Evolutionary conservation across 2,329 filamentous ascomycete genomes (phyloP), one percentile per base, ranked within the genome.

Genomic region (Nothopassalora personata): DNA sequence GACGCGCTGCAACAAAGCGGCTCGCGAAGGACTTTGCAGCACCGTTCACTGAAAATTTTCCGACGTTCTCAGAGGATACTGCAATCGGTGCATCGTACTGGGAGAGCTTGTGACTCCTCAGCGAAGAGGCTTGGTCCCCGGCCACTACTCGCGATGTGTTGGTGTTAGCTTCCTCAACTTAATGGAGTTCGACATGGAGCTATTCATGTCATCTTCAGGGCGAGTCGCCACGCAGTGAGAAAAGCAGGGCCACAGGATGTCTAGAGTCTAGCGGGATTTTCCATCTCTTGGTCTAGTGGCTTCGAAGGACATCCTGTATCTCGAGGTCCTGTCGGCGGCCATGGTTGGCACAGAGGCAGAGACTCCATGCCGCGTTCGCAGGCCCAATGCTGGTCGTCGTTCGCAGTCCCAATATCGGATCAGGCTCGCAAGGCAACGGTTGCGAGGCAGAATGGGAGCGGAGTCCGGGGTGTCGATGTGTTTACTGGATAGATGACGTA

Each of bases 31-130:
- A 11, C 19, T 27, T 2, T 68, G 66, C 52, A 36, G n/a, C 13
- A 33, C 51, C 5, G 18, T 59, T 13, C 53, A 57, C 3, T 68
- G 65, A 64, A 34, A 57, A 27, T 62, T 31, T 23, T 65, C 59
- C 52, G 56, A 69, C 18, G 62, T 68, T 15, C 34, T 23, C 9
- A 60, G 66, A 51, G 60, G 58, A 1, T 66, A 64, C 54, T 69
- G 67, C 55, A 66, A 69, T 58, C 58, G 60, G 9, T 67, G 67
- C 62, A 67, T 69, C 19, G 62, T 66, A 46, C 54, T 61, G 4
- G 65, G 67, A 23, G 67, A 68, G 50, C 53, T 64, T 11, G 50
- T 67, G 15, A 62, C 65, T 18, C 65, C 65, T 18, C 65, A 68
- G 52, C 33, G 59, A 45, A 58, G 56, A 54, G 66, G 64, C 18